Evolutionary conservation across 495 filamentous ascomycete species (phyloP), one percentile per base, ranked within the genome.

Genomic region (Paragyromitra xinjiangensis): DNA sequence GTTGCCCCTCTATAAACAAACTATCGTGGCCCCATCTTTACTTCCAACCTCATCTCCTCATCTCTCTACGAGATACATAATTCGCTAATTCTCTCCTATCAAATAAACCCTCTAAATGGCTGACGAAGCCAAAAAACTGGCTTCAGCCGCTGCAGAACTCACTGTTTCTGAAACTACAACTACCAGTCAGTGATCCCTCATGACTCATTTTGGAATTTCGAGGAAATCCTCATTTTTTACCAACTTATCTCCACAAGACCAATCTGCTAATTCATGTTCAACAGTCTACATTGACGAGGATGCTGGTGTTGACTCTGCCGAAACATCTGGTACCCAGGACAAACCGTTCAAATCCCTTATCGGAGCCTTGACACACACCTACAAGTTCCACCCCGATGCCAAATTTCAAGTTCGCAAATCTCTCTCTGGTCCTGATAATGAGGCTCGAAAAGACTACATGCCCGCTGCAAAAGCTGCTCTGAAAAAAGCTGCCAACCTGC

Each of bases 231-330:
- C 53, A 6, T 37, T 37, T 53, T 64, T 12, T n/a, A 24, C 22
- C 55, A 40, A 42, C 12, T 65, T 24, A 5, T 14, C 12, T 37
- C 37, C 29, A 61, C 29, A n/a, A 29, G 42, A 58, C 40, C 58
- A 24, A 29, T 24, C 16, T 34, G n/a, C 44, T 14, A 58, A 66
- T 45, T 69, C n/a, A 69, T 14, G 8, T 24, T n/a, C n/a, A 16
- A 39, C 34, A 79, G 74, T 92, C 80, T 90, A 92, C 81, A 87
- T 93, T 70, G 91, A 93, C 84, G 91, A 93, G 83, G 90, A 91
- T 77, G 84, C 87, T 73, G 91, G 91, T 51, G 79, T 84, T 67
- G 91, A 93, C 83, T 86, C 86, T 48, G 67, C 84, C 6, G 79
- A 87, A 51, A 88, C 88, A 39, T 83, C 84, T 71, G 91, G 91